Conservation (phyloP, 129 eudicot genomes). For the Helichrysum umbraculigerum region DNA sequence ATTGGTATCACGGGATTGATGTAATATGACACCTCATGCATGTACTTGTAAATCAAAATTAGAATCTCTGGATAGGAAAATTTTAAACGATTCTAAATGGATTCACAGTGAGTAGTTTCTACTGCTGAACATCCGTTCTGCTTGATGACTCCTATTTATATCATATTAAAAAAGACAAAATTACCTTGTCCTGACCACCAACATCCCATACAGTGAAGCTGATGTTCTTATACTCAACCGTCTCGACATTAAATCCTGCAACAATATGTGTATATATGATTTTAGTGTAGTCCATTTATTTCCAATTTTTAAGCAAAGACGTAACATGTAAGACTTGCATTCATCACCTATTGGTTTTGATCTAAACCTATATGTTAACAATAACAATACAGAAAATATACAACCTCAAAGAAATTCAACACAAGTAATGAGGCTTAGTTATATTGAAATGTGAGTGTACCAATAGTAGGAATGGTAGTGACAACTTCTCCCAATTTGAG, state of each 20-base stretch:
- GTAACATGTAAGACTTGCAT: background rate
- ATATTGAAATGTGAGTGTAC: slow-evolving; percentile 17
- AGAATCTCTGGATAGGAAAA: background rate
- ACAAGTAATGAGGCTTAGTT: background rate
- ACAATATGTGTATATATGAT: slow-evolving; percentile 5
- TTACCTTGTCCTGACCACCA: slow-evolving; percentile 18
- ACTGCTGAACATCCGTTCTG: background rate
- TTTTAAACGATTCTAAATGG: background rate
- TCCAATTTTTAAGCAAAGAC: background rate
- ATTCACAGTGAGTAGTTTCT: too few relatives aligned
- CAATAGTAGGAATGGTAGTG: slow-evolving; percentile 46
- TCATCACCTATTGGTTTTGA: background rate
- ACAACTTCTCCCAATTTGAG: slow-evolving; percentile 42
- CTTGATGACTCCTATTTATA: background rate
- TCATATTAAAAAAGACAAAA: background rate
- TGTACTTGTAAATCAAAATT: background rate
- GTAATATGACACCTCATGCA: background rate
- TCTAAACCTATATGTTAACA: background rate
- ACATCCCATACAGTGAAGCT: slow-evolving; percentile 21
- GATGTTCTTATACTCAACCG: slow-evolving; percentile 14
- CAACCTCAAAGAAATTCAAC: background rate
- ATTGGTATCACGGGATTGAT: background rate
- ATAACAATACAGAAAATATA: background rate
- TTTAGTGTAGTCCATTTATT: background rate
- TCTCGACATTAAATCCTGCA: slow-evolving; percentile 13